phyloP scores from a whole-genome alignment of 2,329 filamentous ascomycete species.

The Penicillium vulpinum region DNA sequence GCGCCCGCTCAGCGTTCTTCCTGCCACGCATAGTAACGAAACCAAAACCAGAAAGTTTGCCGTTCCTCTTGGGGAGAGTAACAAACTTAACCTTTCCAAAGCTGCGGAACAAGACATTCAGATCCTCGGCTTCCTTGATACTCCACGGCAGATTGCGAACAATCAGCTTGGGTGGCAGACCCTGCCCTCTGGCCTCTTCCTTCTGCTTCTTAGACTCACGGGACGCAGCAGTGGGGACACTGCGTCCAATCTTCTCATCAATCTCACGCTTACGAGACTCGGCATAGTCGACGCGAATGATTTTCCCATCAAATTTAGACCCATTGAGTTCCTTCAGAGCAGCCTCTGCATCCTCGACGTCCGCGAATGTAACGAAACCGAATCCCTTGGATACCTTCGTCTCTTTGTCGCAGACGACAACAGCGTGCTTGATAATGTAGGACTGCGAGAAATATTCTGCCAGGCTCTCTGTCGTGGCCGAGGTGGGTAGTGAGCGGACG shows the following conservation, averaged over 20 bases:
- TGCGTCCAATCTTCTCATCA: constrained; percentile 49
- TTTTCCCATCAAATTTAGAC: constrained; percentile 72
- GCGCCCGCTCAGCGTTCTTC: constrained; percentile 87
- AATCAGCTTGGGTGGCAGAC: constrained; percentile 73
- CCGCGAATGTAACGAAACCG: constrained; percentile 95
- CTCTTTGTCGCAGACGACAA: constrained; percentile 80
- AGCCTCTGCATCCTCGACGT: constrained; percentile 81
- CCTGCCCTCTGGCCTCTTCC: constrained; percentile 61
- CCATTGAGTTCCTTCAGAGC: constrained; percentile 82
- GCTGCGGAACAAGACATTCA: constrained; percentile 75
- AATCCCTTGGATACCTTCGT: constrained; percentile 90
- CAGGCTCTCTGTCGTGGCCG: constrained; percentile 76
- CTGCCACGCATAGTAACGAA: constrained; percentile 85
- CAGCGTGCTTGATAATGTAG: constrained; percentile 92
- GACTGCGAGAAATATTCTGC: constrained; percentile 91
- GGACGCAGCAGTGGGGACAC: constrained; percentile 38
- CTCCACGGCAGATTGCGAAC: constrained; percentile 95
- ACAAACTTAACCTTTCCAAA: constrained; percentile 90
- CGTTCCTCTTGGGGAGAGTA: constrained; percentile 75
- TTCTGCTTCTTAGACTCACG: constrained; percentile 43
- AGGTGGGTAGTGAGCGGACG: constrained; percentile 78
- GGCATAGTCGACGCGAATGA: constrained; percentile 82
- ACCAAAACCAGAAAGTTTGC: constrained; percentile 78
- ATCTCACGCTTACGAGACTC: constrained; percentile 76
- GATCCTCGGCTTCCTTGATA: constrained; percentile 80